A percentile compares a stretch with the other conserved stretches of the same genome.
Conservation (phyloP, 1,284 basidiomycete species). For the Irpex lacteus region DNA sequence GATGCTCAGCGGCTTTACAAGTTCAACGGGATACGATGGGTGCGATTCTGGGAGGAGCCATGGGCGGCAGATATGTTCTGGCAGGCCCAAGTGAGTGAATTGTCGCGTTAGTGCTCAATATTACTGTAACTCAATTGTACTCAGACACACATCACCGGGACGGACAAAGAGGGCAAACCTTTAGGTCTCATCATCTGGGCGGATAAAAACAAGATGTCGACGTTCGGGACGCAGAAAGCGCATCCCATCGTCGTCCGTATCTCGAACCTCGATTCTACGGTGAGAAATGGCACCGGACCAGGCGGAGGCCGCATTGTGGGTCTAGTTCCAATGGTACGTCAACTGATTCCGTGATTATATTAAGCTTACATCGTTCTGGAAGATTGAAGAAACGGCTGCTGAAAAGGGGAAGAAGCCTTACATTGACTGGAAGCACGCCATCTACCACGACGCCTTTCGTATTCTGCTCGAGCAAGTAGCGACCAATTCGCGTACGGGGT, state of each 20-base stretch:
- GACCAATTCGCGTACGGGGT: constrained; percentile 18
- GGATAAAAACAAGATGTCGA: constrained; percentile 41
- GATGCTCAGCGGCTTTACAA: constrained; percentile 26
- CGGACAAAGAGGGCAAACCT: constrained; percentile 22
- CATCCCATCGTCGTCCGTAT: constrained; percentile 39
- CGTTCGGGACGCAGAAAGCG: constrained; percentile 38
- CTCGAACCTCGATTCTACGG: constrained; percentile 33
- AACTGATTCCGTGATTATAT: background rate
- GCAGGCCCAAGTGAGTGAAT: background rate
- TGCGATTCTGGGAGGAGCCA: constrained; percentile 27
- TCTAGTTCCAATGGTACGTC: constrained; percentile 41
- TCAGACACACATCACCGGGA: constrained; percentile 5
- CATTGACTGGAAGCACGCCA: constrained; percentile 24
- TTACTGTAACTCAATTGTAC: background rate
- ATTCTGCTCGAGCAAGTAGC: constrained; percentile 18
- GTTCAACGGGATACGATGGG: constrained; percentile 20
- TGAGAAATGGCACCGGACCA: constrained; percentile 34
- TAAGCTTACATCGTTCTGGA: background rate
- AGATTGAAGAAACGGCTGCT: constrained; percentile 17
- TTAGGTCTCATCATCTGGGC: constrained; percentile 36
- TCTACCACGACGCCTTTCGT: constrained; percentile 29
- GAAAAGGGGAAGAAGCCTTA: constrained; percentile 17
- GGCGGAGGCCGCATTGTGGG: constrained; percentile 39
- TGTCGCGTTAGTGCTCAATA: background rate
- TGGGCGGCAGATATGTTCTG: constrained; percentile 27